These are phyloP conservation scores for Alternaria arborescens DNA, from an alignment of 2,329 filamentous ascomycete species.

Conservation along the genomic window DNA sequence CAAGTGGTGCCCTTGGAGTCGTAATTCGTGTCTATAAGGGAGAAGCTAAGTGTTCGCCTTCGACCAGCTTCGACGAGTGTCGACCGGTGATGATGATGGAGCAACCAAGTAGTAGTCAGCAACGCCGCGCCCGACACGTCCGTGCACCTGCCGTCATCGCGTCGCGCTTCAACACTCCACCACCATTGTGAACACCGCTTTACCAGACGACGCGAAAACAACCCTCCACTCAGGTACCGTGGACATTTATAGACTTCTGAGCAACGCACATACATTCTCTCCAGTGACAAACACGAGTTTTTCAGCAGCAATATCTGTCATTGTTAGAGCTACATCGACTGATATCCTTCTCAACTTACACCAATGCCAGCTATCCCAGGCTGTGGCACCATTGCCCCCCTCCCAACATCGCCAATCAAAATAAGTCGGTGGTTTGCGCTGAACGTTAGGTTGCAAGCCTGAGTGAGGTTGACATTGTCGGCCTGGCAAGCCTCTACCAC, in stretches of 20 bases:
- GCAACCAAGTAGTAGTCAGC: slow-evolving; percentile 16
- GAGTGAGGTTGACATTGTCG: too few relatives aligned
- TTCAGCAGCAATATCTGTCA: too few relatives aligned
- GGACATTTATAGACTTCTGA: neutral
- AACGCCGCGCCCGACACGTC: slow-evolving; percentile 12
- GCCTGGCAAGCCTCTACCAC: neutral
- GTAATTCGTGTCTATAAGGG: slow-evolving; percentile 1
- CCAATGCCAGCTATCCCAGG: neutral
- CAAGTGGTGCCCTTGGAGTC: neutral
- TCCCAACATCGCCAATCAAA: neutral
- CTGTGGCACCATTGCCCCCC: neutral
- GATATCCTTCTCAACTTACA: neutral
- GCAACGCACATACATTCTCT: neutral
- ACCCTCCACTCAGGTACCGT: neutral
- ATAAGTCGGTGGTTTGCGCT: neutral
- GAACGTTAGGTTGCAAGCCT: neutral
- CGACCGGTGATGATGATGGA: slow-evolving; percentile 4
- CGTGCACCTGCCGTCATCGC: slow-evolving; percentile 17
- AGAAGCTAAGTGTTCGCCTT: neutral
- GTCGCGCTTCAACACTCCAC: neutral
- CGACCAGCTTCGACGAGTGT: slow-evolving; percentile 18
- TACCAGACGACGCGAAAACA: too few relatives aligned
- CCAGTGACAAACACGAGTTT: too few relatives aligned
- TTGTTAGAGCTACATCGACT: neutral
- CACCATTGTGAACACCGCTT: neutral